Evolutionary conservation across 1,139 yeast species (phyloP), one percentile per base, ranked within the genome.

Genomic region (Nakaseomyces uthaithaninus): DNA sequence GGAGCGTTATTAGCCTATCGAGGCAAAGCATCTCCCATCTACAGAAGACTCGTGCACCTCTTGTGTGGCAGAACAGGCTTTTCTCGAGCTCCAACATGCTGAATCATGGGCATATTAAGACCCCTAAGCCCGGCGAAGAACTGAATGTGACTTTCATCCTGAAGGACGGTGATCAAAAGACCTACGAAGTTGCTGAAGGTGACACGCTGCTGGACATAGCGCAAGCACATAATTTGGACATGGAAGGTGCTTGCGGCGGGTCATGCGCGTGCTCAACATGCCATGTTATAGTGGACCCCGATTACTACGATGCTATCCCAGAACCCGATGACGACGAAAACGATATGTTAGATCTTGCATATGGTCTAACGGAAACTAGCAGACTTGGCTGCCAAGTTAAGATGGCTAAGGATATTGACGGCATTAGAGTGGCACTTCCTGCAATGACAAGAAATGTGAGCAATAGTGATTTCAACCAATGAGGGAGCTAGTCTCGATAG

Each of bases 191-290:
- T 1, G 82, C 93, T 2, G 95, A 82, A 50, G 98, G 97, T 8
- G 98, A 91, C 57, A 80, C 89, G 37, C 58, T 91, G 36, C 67
- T 91, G 59, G 98, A 91, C 60, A 87, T 91, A 43, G 98, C 97
- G 5, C 98, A 91, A 65, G 94, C 94, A 3, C 67, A 89, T 57
- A 82, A 87, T 53, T 65, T 91, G 46, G 98, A 91, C 53, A 87
- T 91, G 89, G 98, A 91, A 60, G 95, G 98, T 36, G 98, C 98
- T 0, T 91, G 98, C 65, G 98, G 98, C 27, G 98, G 98, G 2
- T 86, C 96, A 2, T 91, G 98, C 68, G 98, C 98, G 1, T 91
- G 98, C 60, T 87, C 96, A 3, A 91, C 98, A 0, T 91, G 98
- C 61, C 98, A 91, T 65, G 80, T 91, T 44, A 91, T 91, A 39